Conservation (phyloP, 2,329 filamentous ascomycete genomes). For the Dothideomycetidae sp. region DNA sequence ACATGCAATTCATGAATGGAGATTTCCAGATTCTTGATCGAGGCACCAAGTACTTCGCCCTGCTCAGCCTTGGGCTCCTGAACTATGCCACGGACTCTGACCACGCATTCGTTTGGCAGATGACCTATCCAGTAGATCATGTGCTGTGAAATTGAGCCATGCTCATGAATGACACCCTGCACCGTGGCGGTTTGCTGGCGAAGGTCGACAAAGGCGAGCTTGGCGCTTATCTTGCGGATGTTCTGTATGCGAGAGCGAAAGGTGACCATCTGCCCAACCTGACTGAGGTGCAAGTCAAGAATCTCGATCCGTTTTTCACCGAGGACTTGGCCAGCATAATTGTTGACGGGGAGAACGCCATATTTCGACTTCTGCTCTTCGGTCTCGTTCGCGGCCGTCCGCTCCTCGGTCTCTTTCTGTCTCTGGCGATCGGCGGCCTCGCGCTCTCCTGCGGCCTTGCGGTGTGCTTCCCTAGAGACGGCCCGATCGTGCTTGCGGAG, state of each 20-base stretch:
- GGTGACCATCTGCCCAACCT: conserved; percentile 44
- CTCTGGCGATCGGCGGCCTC: conserved; percentile 32
- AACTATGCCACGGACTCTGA: conserved; percentile 60
- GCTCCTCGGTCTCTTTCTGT: conserved; percentile 34
- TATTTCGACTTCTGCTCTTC: conserved; percentile 45
- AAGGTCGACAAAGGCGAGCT: conserved; percentile 73
- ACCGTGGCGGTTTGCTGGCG: conserved; percentile 72
- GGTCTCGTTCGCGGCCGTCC: conserved; percentile 40
- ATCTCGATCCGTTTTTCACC: conserved; percentile 36
- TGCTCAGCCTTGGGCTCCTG: conserved; percentile 52
- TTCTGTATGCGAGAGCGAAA: conserved; percentile 67
- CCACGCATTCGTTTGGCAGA: conserved; percentile 61
- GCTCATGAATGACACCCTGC: conserved; percentile 61
- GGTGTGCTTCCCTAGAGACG: conserved; percentile 31
- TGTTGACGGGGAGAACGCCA: conserved; percentile 43
- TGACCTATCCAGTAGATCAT: conserved; percentile 85
- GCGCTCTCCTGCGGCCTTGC: conserved; percentile 30
- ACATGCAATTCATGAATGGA: conserved; percentile 52
- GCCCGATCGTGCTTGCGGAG: conserved; percentile 34
- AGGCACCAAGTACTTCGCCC: conserved; percentile 59
- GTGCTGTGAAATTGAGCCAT: conserved; percentile 49
- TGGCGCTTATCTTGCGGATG: conserved; percentile 65
- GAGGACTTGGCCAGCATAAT: conserved; percentile 39
- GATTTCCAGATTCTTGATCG: conserved; percentile 63
- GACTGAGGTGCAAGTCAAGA: conserved; percentile 36